A percentile compares a stretch with the other conserved stretches of the same genome.
Conservation (phyloP, 73 alveolate genomes). For the Effrenium voratum region DNA sequence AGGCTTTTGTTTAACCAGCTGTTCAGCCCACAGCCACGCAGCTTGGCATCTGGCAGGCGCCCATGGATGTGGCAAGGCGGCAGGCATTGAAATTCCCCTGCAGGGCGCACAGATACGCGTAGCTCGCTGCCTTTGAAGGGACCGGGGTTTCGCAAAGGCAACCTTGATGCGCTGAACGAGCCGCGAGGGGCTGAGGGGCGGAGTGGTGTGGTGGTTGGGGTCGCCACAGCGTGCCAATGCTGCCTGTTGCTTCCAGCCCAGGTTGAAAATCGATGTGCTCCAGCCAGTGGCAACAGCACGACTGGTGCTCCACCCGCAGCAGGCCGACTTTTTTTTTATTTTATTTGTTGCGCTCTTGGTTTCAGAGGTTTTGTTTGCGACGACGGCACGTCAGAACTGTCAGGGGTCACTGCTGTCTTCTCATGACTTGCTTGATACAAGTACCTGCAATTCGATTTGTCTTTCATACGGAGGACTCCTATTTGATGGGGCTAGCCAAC, state of each 20-base stretch:
- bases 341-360: no score
- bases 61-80: conserved; percentile 39
- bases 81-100: conserved; percentile 77
- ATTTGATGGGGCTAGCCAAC: conserved; percentile 19
- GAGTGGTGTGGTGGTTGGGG: not conserved
- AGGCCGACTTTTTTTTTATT: no score
- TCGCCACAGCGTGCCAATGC: no score
- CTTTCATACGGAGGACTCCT: conserved; percentile 22
- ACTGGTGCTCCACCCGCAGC: conserved; percentile 49
- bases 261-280: conserved; percentile 88
- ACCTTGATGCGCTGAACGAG: conserved; percentile 43
- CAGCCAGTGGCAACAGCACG: conserved; percentile 82
- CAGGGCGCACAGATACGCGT: not conserved
- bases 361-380: no score
- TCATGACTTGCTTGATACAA: no score
- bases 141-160: not conserved
- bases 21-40: not conserved
- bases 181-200: conserved; percentile 11
- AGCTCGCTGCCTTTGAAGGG: not conserved
- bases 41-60: conserved; percentile 16
- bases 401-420: no score
- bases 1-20: not conserved
- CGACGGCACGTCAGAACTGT: no score
- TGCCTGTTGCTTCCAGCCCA: no score
- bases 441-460: no score